Conservation (phyloP, 768 basidiomycete species). For the Crassisporium funariophilum region DNA sequence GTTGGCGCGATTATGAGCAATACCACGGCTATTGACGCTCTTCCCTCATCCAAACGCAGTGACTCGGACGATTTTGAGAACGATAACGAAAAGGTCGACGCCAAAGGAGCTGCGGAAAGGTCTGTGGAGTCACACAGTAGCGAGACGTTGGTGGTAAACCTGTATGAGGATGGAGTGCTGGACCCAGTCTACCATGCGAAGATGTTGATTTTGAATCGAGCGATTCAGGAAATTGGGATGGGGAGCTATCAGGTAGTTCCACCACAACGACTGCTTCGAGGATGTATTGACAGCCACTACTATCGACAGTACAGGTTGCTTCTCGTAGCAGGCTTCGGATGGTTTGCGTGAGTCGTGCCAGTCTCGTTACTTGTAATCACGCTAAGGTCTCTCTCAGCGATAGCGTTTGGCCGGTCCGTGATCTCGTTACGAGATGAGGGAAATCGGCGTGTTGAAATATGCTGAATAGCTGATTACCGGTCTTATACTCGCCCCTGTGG, state of each 20-base stretch:
- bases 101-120: too few relatives aligned
- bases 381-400: conserved; percentile 43
- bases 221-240: conserved; percentile 70
- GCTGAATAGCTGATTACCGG: conserved; percentile 56
- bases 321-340: conserved; percentile 71
- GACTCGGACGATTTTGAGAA: too few relatives aligned
- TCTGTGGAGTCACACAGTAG: too few relatives aligned
- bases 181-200: conserved; percentile 65
- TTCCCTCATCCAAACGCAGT: too few relatives aligned
- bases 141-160: conserved; percentile 14
- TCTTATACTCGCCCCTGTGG: conserved; percentile 62
- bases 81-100: too few relatives aligned
- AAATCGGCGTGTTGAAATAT: not conserved
- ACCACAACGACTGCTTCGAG: not conserved
- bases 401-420: conserved; percentile 67
- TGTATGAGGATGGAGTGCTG: conserved; percentile 30
- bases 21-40: too few relatives aligned
- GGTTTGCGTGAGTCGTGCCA: conserved; percentile 60
- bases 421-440: not conserved
- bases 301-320: conserved; percentile 58
- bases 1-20: too few relatives aligned
- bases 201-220: conserved; percentile 56
- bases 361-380: not conserved
- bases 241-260: conserved; percentile 61
- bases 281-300: not conserved